These are phyloP conservation scores for Saccharomyces hybrid DNA, from an alignment of 1,139 yeast species.

Conservation along the genomic window DNA sequence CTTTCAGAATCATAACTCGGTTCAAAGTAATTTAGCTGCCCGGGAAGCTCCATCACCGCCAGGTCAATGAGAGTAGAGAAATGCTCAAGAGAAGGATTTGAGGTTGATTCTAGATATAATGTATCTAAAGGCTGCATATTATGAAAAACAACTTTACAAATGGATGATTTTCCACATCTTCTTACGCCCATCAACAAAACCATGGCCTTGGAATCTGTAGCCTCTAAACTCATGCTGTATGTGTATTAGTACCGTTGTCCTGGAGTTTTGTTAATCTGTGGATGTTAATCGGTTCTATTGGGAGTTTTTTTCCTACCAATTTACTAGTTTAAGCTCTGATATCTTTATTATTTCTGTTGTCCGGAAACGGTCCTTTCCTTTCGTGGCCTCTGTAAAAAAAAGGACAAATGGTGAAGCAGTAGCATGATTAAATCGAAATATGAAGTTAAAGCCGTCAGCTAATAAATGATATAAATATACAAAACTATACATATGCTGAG, in stretches of 20 bases:
- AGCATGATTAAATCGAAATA: neutral
- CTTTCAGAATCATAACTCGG: slow-evolving; percentile 74
- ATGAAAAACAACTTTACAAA: slow-evolving; percentile 90
- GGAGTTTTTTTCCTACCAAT: neutral
- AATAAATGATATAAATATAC: slow-evolving; percentile 1
- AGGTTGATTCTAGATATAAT: slow-evolving; percentile 78
- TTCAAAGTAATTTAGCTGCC: slow-evolving; percentile 84
- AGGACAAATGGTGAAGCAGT: neutral
- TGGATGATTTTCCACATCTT: slow-evolving; percentile 75
- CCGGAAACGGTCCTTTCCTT: neutral
- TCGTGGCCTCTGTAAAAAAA: neutral
- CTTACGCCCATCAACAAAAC: slow-evolving; percentile 82
- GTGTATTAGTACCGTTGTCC: slow-evolving; percentile 22
- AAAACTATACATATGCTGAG: slow-evolving; percentile 1
- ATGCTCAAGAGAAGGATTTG: slow-evolving; percentile 78
- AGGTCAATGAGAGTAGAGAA: slow-evolving; percentile 74
- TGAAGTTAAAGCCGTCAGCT: neutral
- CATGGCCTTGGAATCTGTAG: slow-evolving; percentile 53
- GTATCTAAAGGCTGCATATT: slow-evolving; percentile 96
- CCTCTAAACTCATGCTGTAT: slow-evolving; percentile 9
- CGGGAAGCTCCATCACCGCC: slow-evolving; percentile 94
- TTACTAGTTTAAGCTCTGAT: neutral
- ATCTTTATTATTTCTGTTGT: neutral
- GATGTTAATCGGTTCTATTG: neutral
- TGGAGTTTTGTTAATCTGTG: neutral